Percentiles rank a stretch among this genome's conserved stretches.
These are phyloP conservation scores for Volvox reticuliferus DNA, from an alignment of 139 green algal species.

Conservation along the genomic window DNA sequence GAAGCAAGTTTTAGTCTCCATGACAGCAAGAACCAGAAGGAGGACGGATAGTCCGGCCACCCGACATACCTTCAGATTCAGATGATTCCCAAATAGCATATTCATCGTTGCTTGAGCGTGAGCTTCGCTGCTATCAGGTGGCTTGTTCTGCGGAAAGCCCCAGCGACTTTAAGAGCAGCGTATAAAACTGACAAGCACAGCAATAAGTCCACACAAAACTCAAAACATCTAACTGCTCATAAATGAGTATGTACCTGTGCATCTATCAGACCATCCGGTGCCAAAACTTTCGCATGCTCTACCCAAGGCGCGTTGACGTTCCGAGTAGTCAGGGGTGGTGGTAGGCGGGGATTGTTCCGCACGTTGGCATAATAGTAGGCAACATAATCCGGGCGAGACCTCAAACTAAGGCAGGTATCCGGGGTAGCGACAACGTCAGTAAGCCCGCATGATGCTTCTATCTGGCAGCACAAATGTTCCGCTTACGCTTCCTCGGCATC, in stretches of 20 bases:
- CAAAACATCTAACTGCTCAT: no score
- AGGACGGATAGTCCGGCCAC: no score
- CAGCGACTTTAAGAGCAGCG: no score
- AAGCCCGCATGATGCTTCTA: no score
- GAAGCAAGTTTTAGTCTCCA: neutral
- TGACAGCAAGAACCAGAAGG: neutral
- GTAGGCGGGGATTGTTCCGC: constrained; percentile 56
- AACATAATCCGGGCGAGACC: constrained; percentile 32
- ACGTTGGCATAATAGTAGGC: constrained; percentile 55
- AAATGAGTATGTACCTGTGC: neutral
- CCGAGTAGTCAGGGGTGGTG: constrained; percentile 24
- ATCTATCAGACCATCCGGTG: neutral
- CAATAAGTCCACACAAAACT: no score
- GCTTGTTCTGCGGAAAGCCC: neutral
- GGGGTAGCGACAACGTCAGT: neutral
- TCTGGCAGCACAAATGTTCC: no score
- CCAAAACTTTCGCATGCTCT: neutral
- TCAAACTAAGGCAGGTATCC: neutral
- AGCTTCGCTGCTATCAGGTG: neutral
- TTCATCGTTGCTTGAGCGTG: constrained; percentile 3
- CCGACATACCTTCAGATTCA: constrained; percentile 10
- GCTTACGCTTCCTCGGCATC: constrained; percentile 43
- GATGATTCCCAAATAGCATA: constrained; percentile 17
- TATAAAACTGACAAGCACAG: no score
- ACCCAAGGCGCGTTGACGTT: neutral